Percentiles rank a stretch among this genome's conserved stretches.
phyloP scores from a whole-genome alignment of 2,329 filamentous ascomycete genomes.

The Balansia obtecta region DNA sequence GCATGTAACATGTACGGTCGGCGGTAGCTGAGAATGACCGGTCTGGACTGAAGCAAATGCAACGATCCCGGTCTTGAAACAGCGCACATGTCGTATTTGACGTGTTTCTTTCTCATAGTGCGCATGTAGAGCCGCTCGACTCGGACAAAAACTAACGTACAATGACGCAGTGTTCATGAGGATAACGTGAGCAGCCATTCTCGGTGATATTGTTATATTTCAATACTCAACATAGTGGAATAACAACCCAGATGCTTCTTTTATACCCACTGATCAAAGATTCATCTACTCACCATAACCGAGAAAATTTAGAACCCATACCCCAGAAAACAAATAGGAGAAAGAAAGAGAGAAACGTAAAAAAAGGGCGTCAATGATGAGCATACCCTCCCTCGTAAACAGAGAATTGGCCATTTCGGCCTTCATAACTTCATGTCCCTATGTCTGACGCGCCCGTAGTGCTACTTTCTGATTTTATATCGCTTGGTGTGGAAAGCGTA shows the following conservation, averaged over 20 bases:
- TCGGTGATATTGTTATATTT: neutral
- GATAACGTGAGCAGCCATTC: neutral
- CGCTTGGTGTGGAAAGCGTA: neutral
- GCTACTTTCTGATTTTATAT: neutral
- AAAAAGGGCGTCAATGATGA: neutral
- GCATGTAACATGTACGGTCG: neutral
- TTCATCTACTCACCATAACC: neutral
- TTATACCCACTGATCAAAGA: constrained; percentile 4
- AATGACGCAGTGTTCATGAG: neutral
- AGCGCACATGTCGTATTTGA: neutral
- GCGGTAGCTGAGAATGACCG: neutral
- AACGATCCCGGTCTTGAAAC: neutral
- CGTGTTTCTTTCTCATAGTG: too few relatives aligned
- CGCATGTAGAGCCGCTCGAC: neutral
- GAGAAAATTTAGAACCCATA: neutral
- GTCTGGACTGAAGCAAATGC: neutral
- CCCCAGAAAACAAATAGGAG: neutral
- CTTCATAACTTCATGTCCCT: constrained; percentile 1
- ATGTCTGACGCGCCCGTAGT: neutral
- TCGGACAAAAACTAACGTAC: neutral
- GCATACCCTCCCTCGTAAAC: neutral
- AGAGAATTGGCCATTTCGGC: neutral
- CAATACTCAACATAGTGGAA: neutral
- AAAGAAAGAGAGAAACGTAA: neutral
- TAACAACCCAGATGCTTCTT: constrained; percentile 2